Base-by-base conservation (phyloP, 192 early-diverging fungal species). In the Backusella liffmaniae region DNA sequence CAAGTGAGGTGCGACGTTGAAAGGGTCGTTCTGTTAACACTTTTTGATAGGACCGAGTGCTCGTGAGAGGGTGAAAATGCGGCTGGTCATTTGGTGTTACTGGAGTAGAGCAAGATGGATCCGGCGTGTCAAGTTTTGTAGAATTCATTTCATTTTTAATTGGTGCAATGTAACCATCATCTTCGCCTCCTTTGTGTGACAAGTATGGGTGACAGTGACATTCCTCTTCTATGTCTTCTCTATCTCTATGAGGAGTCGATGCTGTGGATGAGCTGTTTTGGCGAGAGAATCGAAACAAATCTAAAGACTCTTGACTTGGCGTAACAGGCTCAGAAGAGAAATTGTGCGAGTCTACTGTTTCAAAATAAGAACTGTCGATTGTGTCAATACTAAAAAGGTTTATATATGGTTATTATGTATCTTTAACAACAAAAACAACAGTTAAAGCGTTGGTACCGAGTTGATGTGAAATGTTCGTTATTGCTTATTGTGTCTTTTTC, bases 81-180 rank as follows among this genome's bases (percentile, higher is more conserved):
- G 62, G 49, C 9, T 36, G 32, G 32, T 73, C 72, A 53, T 73
- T 51, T 21, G 72, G 72, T 36, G 72, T 73, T 29, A 73, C 72
- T 36, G 53, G 53, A 26, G 44, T 26, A 5, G 67, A 42, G 36
- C 16, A 26, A 29, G 67, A 9, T 68, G 67, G 21, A 46, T 34
- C 23, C 15, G 29, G 29, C 21, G 46, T 71, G 70, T 71, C 70
- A 71, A 71, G 56, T 62, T 62, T 23, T 62, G 56, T 62, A 62
- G 56, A 62, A 62, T 15, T 10, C 23, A 62, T 10, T 62, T 62
- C 56, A 62, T 13, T 62, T 62, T 62, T 62, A 29, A 62, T 62
- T 62, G 56, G 56, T 62, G 56, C 23, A 13, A 62, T 62, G 56
- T 29, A 62, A 62, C 23, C 56, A 62, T 62, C 7, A 10, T 62